phyloP scores from a whole-genome alignment of 1,284 basidiomycete genomes.

The Fomitopsis palustris region DNA sequence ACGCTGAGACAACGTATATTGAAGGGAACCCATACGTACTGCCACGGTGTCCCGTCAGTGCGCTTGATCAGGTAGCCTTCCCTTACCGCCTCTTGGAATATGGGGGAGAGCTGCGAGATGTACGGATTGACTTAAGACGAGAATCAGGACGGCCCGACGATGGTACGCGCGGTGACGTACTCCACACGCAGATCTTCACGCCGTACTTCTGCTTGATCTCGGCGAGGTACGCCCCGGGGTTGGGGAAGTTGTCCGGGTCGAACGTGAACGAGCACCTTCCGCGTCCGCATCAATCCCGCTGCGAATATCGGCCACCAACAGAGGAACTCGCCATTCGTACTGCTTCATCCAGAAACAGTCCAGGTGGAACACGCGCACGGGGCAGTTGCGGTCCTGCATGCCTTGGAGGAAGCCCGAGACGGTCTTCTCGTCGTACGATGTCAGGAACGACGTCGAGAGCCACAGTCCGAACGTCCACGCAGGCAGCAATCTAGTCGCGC shows the following conservation, averaged over 20 bases:
- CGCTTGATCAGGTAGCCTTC: slow-evolving; percentile 70
- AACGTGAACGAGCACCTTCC: slow-evolving; percentile 74
- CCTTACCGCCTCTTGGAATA: slow-evolving; percentile 67
- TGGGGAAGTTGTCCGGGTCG: slow-evolving; percentile 72
- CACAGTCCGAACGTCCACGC: slow-evolving; percentile 75
- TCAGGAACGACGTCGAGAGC: slow-evolving; percentile 76
- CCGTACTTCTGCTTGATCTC: slow-evolving; percentile 68
- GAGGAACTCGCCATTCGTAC: slow-evolving; percentile 54
- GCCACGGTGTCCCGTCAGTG: slow-evolving; percentile 68
- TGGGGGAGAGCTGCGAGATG: slow-evolving; percentile 64
- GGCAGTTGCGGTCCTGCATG: slow-evolving; percentile 64
- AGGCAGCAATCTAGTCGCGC: slow-evolving; percentile 49
- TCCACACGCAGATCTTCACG: slow-evolving; percentile 75
- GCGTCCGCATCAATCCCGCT: not conserved
- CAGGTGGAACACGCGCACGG: slow-evolving; percentile 74
- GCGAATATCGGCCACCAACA: not conserved
- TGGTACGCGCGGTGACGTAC: slow-evolving; percentile 33
- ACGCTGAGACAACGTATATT: not conserved
- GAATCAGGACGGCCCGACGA: not conserved
- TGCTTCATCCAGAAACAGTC: slow-evolving; percentile 84
- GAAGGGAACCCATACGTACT: slow-evolving; percentile 38
- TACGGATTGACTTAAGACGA: slow-evolving; percentile 55
- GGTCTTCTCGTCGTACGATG: slow-evolving; percentile 63
- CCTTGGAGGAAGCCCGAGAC: slow-evolving; percentile 68
- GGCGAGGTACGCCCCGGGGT: slow-evolving; percentile 63